Base-by-base conservation (phyloP, 2,329 filamentous ascomycete genomes). In the Amylocarpus encephaloides region DNA sequence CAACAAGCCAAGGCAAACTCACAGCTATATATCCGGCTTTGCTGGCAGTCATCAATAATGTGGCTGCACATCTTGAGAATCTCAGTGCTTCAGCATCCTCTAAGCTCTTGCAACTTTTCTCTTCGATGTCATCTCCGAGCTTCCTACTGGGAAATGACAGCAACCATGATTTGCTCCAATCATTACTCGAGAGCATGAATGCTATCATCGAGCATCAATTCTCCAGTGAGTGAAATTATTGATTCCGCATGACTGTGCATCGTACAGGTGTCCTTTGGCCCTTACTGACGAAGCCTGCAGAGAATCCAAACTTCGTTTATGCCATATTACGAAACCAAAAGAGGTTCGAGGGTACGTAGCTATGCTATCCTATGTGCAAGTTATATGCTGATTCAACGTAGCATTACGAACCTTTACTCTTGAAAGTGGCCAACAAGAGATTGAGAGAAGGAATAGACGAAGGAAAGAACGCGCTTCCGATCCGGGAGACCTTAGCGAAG, bases 121-220 rank as follows among this genome's bases (percentile, higher is more conserved):
- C 83, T 4, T 93, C 88, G 32, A 95, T 97, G 87, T 94, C 92
- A 7, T 88, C 90, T 0, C 92, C 93, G 0, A 89, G 87, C 30
- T 98, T 97, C 66, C 72, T 98, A 9, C 74, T 97, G 15, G 89
- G 88, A 6, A 97, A 95, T 61, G 93, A 98, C 51, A 86, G 80
- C 34, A 98, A 98, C 58, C 88, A 97, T 64, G 73, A 75, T 30
- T 78, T 97, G 4, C 74, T 98, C 6, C 79, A 82, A 43, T 91
- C 90, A 0, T 70, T 97, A 22, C 74, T 98, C 9, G 89, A 96
- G 64, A 91, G 89, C 0, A 83, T 97, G 63, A 95, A 93, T 65
- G 82, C 88, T 1, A 86, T 95, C 39, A 74, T 97, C 34, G 93
- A 97, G 68, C 88, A 96, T 66, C 85, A 95, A 63, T 93, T 88